These are phyloP conservation scores for Nothopassalora personata DNA, from an alignment of 2,329 filamentous ascomycete species.

Conservation along the genomic window DNA sequence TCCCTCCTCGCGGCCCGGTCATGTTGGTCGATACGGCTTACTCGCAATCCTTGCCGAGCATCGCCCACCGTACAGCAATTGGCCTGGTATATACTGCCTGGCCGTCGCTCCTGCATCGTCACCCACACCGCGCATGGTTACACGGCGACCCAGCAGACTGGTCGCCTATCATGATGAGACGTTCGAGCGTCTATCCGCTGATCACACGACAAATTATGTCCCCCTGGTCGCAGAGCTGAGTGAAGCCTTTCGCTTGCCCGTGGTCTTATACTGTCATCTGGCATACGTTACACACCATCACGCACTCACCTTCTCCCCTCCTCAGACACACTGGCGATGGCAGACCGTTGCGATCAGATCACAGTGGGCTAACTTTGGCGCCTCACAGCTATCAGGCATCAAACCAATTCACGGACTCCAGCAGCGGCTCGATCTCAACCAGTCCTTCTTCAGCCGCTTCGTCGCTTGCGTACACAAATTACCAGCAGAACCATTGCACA, in stretches of 20 bases:
- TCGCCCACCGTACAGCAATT: slow-evolving; percentile 14
- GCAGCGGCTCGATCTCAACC: slow-evolving; percentile 50
- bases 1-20: slow-evolving; percentile 8
- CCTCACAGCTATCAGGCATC: slow-evolving; percentile 46
- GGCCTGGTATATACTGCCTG: slow-evolving; percentile 11
- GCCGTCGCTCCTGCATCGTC: slow-evolving; percentile 13
- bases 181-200: slow-evolving; percentile 9
- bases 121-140: slow-evolving; percentile 12
- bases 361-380: background rate
- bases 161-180: slow-evolving; percentile 18
- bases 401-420: slow-evolving; percentile 51
- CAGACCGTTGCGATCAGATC: background rate
- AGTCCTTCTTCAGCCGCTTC: slow-evolving; percentile 49
- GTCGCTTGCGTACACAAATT: slow-evolving; percentile 40
- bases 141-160: slow-evolving; percentile 17
- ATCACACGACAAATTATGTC: slow-evolving; percentile 25
- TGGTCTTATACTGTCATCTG: slow-evolving; percentile 16
- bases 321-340: background rate
- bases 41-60: slow-evolving; percentile 10
- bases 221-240: slow-evolving; percentile 16
- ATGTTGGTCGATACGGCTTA: slow-evolving; percentile 12
- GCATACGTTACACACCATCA: slow-evolving; percentile 23
- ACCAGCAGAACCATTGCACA: slow-evolving; percentile 35
- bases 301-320: slow-evolving; percentile 5
- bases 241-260: slow-evolving; percentile 6